These are phyloP conservation scores for Candida palmyrensis DNA, from an alignment of 805 yeast species.

Conservation along the genomic window DNA sequence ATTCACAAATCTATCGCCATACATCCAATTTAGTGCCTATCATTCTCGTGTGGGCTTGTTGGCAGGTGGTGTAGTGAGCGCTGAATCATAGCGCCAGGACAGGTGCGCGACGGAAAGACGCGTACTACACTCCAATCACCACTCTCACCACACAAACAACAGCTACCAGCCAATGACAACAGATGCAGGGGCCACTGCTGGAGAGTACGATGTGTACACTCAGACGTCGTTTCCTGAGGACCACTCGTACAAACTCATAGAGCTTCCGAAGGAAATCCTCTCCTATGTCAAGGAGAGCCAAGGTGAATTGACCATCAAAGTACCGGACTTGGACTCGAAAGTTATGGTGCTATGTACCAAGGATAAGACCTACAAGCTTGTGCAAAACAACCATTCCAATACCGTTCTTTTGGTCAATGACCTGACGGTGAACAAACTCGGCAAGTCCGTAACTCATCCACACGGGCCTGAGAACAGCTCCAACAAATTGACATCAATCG, in stretches of 20 bases:
- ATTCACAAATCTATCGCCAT: background rate
- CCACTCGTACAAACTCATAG: slow-evolving; percentile 43
- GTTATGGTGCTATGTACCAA: slow-evolving; percentile 58
- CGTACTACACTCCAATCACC: too few relatives aligned
- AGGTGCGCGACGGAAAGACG: too few relatives aligned
- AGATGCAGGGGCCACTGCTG: too few relatives aligned
- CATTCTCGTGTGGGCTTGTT: too few relatives aligned
- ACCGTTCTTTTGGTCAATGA: slow-evolving; percentile 54
- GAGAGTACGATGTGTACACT: slow-evolving; percentile 3
- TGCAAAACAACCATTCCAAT: slow-evolving; percentile 86
- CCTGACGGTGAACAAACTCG: slow-evolving; percentile 8
- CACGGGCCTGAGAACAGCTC: slow-evolving; percentile 2
- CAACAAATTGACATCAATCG: slow-evolving; percentile 20
- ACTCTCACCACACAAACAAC: too few relatives aligned
- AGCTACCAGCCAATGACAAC: too few relatives aligned
- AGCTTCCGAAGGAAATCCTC: slow-evolving; percentile 47
- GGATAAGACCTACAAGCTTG: slow-evolving; percentile 53
- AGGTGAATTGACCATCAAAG: slow-evolving; percentile 30
- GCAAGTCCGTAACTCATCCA: slow-evolving; percentile 1
- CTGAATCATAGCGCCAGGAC: too few relatives aligned
- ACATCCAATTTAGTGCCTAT: too few relatives aligned
- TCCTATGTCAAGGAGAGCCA: slow-evolving; percentile 20
- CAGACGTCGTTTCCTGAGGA: slow-evolving; percentile 5
- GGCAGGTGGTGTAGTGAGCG: too few relatives aligned
- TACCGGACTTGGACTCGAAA: slow-evolving; percentile 26